Evolutionary conservation across 2,329 filamentous ascomycete species (phyloP), one percentile per base, ranked within the genome.

Genomic region (Botrytis tulipae): DNA sequence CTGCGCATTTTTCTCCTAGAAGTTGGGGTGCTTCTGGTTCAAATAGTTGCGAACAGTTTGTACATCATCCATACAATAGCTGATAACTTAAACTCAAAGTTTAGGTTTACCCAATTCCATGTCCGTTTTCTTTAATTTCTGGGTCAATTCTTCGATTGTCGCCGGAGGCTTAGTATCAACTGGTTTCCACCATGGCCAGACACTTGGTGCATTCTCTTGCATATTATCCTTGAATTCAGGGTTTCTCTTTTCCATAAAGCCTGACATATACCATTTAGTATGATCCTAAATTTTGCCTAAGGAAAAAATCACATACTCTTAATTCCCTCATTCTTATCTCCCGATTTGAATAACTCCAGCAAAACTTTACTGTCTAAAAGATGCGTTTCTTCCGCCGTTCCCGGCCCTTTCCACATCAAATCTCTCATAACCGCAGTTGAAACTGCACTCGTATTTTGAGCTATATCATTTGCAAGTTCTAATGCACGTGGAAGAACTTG

Each of bases 361-460:
- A 92, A 84, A n/a, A 92, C 81, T 75, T 84, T 86, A 76, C 87
- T 89, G 82, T 95, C 92, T 44, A 94, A 82, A 76, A 93, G 81
- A 83, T 93, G 91, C 72, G 91, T 88, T 68, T 86, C 90, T 83
- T 95, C 92, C 0, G 91, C 87, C 35, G 86, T 88, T 29, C 82
- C 84, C 0, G 85, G 84, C 51, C 86, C 85, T 44, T 88, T 83
- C 77, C 87, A 93, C 84, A 94, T 90, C 84, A 95, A 82, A 78
- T 93, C 92, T 79, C 88, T 87, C 87, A 93, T 94, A 73, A 93
- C 79, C 76, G 88, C 86, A 14, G 87, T 88, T 42, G 89, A 88
- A 42, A 93, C 87, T 1, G 83, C 82, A 77, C 90, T 92, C 40
- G 90, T 90, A 77, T 93, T 92, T 77, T 83, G 82, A 1, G 88